Base-by-base conservation (phyloP, 768 basidiomycete genomes). In the Lepiota subincarnata region DNA sequence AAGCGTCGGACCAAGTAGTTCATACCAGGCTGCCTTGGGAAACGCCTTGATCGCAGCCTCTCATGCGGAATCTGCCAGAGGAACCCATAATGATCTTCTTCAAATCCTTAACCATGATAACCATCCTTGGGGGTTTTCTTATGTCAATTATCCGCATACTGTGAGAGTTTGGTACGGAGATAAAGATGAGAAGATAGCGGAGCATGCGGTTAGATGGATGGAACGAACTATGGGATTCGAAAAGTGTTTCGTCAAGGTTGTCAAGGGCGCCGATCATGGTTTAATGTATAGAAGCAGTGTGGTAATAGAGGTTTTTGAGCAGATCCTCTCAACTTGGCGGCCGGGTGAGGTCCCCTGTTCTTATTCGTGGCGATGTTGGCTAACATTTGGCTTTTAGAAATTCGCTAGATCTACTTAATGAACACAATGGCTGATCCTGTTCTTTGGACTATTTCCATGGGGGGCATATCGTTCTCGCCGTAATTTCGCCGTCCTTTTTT, bases 81-180 rank as follows among this genome's bases (percentile, higher is more conserved):
- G 97, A 44, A 90, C 89, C 0, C 92, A 96, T 61, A 81, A 84
- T 53, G 97, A 99, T 70, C 79, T 99, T 13, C 66, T 98, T 55
- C 87, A 92, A 61, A 96, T 99, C 64, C 76, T 98, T 50, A 93
- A 95, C 62, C 91, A 92, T 59, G 89, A 91, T 60, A 84, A 88
- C 41, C 83, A 84, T 57, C 84, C 89, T 1, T 92, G 90, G 89
- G 96, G 92, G 0, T 95, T 97, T 70, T 86, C 85, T 8, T 98
- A 98, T 65, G 67, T 79, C 13, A 79, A 89, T 18, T 89, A 95
- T 59, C 82, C 82, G 12, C 86, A 88, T 62, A 74, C 71, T 24
- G 87, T 91, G 42, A 82, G 81, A 39, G 84, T 99, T 37, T 98
- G 92, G 92, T 93, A 93, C 59, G 96, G 96, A 2, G 89, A 93